Base-by-base conservation (phyloP, 2,329 filamentous ascomycete genomes). In the Fusarium sambucinum region DNA sequence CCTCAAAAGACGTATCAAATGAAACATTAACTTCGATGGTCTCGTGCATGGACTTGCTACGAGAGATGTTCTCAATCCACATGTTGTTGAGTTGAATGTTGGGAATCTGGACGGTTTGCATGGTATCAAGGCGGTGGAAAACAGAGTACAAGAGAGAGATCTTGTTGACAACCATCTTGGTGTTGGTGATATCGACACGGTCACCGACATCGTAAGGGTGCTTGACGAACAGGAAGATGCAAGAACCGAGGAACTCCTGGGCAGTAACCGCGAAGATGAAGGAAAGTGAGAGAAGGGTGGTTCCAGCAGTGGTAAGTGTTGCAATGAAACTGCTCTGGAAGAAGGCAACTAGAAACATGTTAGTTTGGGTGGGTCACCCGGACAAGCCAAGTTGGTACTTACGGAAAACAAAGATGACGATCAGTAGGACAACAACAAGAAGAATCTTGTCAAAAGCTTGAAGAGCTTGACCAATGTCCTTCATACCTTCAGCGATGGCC, bases 161-260 rank as follows among this genome's bases (percentile, higher is more conserved):
- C 77, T 94, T 92, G 79, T 98, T 94, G 13, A 99, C 96, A 6
- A 93, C 85, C 71, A 97, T 89, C 72, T 89, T 85, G 69, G 90
- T 85, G 17, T 84, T 84, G 53, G 78, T 82, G 68, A 98, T 91
- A 73, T 97, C 94, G 42, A 98, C 92, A 27, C 96, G 90, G 78
- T 99, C 96, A 64, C 95, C 94, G 23, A 98, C 94, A 77, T 99
- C 96, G 78, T 92, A 98, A 0, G 96, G 95, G 78, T 99, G 96
- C 84, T 99, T 99, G 83, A 98, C 93, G 75, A 99, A 99, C 2
- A 99, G 83, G 83, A 99, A 99, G 75, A 99, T 97, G 83, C 95
- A 98, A 37, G 94, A 97, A 75, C 95, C 95, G n/a, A 99, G 87
- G 68, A 99, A 92, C 79, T 99, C 96, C 80, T 97, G 94, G 5